phyloP scores from a whole-genome alignment of 73 alveolate species.

The Symbiodinium natans region DNA sequence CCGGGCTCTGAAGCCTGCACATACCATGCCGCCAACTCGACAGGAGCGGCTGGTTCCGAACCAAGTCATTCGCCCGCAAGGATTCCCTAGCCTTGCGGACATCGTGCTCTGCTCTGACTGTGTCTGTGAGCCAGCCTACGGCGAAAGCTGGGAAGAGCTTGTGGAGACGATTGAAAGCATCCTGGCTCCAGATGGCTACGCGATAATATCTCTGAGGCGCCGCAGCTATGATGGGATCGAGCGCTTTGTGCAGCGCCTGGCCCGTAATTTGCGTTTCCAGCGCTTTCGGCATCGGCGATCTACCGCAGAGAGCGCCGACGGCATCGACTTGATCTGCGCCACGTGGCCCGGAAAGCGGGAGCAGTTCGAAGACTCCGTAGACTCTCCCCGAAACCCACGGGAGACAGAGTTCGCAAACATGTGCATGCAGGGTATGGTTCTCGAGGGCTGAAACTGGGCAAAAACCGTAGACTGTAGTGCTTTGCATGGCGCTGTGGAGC shows the following conservation, averaged over 20 bases:
- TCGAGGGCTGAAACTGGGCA: too few relatives aligned
- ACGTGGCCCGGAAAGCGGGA: constrained; percentile 80
- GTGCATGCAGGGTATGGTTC: not conserved
- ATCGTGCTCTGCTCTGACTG: constrained; percentile 59
- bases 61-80: constrained; percentile 64
- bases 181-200: constrained; percentile 41
- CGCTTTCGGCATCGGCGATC: constrained; percentile 60
- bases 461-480: too few relatives aligned
- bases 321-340: constrained; percentile 81
- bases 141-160: constrained; percentile 78
- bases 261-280: constrained; percentile 62
- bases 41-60: constrained; percentile 20
- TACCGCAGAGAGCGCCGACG: constrained; percentile 24
- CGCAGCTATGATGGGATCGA: constrained; percentile 83
- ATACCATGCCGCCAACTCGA: not conserved
- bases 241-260: constrained; percentile 73
- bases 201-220: constrained; percentile 44
- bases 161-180: constrained; percentile 74
- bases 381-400: constrained; percentile 71
- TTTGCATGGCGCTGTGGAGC: too few relatives aligned
- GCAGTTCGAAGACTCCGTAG: constrained; percentile 88
- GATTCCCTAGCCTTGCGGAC: constrained; percentile 78
- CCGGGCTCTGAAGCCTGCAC: not conserved
- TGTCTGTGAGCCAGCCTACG: constrained; percentile 84
- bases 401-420: constrained; percentile 37